A percentile compares a stretch with the other conserved stretches of the same genome.
These are phyloP conservation scores for Melocanna baccifera DNA, from an alignment of 176 grass and related monocot species.

Conservation along the genomic window DNA sequence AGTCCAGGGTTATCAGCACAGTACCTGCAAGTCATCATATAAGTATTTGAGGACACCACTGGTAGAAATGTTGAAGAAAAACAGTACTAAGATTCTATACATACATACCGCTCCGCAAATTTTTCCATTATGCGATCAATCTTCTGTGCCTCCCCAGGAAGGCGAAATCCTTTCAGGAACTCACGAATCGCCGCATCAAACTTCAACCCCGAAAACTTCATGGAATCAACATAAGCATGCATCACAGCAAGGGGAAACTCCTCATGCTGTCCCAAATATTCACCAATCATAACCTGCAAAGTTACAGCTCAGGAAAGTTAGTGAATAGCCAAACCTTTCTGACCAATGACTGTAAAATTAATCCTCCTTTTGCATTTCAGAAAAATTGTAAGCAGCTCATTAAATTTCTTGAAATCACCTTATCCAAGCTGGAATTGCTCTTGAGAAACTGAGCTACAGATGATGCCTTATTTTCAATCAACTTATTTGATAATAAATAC, in stretches of 20 bases:
- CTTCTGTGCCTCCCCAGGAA: constrained; percentile 99
- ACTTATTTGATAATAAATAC: constrained; percentile 83
- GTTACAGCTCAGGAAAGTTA: constrained; percentile 31
- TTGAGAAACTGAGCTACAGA: constrained; percentile 89
- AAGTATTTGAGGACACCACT: constrained; percentile 29
- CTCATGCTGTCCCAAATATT: constrained; percentile 98
- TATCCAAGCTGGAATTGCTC: constrained; percentile 82
- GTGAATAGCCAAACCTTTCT: constrained; percentile 16
- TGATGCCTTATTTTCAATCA: constrained; percentile 78
- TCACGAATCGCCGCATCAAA: constrained; percentile 94
- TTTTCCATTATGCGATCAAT: constrained; percentile 99
- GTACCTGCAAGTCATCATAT: constrained; percentile 67
- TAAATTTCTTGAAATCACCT: constrained; percentile 53
- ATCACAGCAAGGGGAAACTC: constrained; percentile 97
- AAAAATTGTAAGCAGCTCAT: background rate
- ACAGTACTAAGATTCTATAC: constrained; percentile 15
- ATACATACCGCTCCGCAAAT: constrained; percentile 91
- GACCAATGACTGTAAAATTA: constrained; percentile 14
- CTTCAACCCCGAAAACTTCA: constrained; percentile 92
- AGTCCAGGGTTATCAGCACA: constrained; percentile 99
- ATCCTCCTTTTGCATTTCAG: background rate
- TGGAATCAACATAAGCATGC: constrained; percentile 98
- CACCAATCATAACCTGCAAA: constrained; percentile 93
- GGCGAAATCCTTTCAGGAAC: constrained; percentile 91
- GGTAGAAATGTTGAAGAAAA: constrained; percentile 7